These are phyloP conservation scores for Neofusicoccum umdonicola DNA, from an alignment of 2,329 filamentous ascomycete genomes.

Conservation along the genomic window DNA sequence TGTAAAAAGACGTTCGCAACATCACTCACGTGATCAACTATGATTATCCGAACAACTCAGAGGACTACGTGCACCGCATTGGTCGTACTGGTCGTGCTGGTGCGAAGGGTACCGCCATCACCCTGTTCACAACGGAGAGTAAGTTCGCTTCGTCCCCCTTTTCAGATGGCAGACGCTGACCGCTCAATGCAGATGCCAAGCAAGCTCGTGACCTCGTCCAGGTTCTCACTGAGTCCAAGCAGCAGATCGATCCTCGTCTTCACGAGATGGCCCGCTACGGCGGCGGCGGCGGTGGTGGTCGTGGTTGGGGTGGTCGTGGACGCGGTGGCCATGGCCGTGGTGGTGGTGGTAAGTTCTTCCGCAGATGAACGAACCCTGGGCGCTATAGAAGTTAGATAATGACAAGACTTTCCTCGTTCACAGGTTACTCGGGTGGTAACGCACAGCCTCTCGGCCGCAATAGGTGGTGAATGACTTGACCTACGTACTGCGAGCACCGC, in stretches of 20 bases:
- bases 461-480: constrained; percentile 35
- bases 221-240: constrained; percentile 93
- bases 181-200: constrained; percentile 45
- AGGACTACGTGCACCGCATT: constrained; percentile 69
- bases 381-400: constrained; percentile 6
- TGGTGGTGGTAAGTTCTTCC: constrained; percentile 44
- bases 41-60: constrained; percentile 95
- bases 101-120: constrained; percentile 92
- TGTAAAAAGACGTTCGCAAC: constrained; percentile 97
- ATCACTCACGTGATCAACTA: constrained; percentile 99
- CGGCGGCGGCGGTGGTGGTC: constrained; percentile 73
- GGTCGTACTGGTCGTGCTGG: constrained; percentile 71
- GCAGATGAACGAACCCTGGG: constrained; percentile 7
- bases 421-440: constrained; percentile 32
- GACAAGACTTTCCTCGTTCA: neutral
- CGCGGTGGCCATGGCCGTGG: constrained; percentile 65
- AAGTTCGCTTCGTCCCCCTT: constrained; percentile 49
- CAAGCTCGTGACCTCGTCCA: constrained; percentile 90
- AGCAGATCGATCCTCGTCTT: constrained; percentile 94
- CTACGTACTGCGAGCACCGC: neutral
- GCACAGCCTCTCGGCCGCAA: constrained; percentile 39
- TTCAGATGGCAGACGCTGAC: constrained; percentile 18
- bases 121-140: constrained; percentile 99
- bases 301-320: constrained; percentile 65
- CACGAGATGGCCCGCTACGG: constrained; percentile 94